These are phyloP conservation scores for Zygnema circumcarinatum DNA, from an alignment of 139 green algal species.

Conservation along the genomic window DNA sequence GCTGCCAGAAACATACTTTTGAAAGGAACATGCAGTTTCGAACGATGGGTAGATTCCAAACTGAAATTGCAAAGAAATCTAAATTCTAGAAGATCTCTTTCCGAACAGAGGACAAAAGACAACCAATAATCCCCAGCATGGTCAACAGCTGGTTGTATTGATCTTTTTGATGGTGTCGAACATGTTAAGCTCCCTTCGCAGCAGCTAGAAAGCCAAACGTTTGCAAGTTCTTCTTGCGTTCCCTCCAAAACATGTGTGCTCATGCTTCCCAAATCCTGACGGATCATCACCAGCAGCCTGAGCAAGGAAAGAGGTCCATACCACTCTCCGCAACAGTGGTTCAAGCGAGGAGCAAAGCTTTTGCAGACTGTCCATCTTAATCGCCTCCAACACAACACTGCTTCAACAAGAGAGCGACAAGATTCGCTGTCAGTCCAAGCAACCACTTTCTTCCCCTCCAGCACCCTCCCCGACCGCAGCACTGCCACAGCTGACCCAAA, in stretches of 20 bases:
- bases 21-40: background rate
- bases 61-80: background rate
- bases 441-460: constrained; percentile 1
- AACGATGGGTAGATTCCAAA: background rate
- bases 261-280: no score
- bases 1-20: no score
- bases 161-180: no score
- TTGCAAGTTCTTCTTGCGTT: background rate
- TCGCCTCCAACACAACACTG: constrained; percentile 41
- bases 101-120: background rate
- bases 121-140: background rate
- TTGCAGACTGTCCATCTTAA: constrained; percentile 48
- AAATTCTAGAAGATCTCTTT: background rate
- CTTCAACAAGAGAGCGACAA: background rate
- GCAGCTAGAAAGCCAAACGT: background rate
- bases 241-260: no score
- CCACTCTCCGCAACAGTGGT: constrained; percentile 39
- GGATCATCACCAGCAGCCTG: no score
- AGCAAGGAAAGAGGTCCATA: constrained; percentile 5
- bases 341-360: constrained; percentile 50
- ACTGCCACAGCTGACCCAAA: no score
- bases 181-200: background rate
- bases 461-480: no score
- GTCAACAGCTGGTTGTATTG: background rate
- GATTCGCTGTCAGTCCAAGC: no score